These are phyloP conservation scores for Dothidotthia symphoricarpi DNA, from an alignment of 2,329 filamentous ascomycete species.

Conservation along the genomic window DNA sequence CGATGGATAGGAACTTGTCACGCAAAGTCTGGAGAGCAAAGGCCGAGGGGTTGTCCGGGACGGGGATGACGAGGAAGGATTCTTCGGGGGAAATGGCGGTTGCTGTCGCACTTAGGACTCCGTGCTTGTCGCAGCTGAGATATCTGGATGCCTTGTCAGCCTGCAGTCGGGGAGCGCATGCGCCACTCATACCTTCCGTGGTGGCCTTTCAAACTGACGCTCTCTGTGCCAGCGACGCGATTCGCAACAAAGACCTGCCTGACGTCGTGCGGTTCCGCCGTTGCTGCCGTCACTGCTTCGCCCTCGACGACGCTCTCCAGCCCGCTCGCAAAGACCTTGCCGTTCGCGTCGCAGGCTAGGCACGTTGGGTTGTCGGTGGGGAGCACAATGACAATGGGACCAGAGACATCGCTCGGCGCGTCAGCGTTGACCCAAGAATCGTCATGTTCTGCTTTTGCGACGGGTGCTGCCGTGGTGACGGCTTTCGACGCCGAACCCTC, in stretches of 20 bases:
- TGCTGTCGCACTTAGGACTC: slow-evolving; percentile 70
- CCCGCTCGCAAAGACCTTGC: slow-evolving; percentile 77
- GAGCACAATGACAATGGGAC: slow-evolving; percentile 79
- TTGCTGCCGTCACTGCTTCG: slow-evolving; percentile 73
- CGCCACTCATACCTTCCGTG: slow-evolving; percentile 65
- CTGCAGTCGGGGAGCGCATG: background rate
- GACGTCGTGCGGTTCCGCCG: slow-evolving; percentile 91
- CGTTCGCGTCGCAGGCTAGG: slow-evolving; percentile 80
- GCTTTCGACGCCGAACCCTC: slow-evolving; percentile 37
- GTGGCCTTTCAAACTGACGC: slow-evolving; percentile 82
- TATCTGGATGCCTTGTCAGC: slow-evolving; percentile 57
- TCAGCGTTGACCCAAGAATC: slow-evolving; percentile 93
- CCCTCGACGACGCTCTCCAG: slow-evolving; percentile 87
- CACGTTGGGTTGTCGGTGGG: slow-evolving; percentile 71
- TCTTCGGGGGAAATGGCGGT: slow-evolving; percentile 84
- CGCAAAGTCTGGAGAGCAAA: slow-evolving; percentile 74
- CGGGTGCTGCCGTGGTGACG: slow-evolving; percentile 34
- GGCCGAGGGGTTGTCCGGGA: slow-evolving; percentile 63
- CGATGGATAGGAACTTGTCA: slow-evolving; percentile 67
- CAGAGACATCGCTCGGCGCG: slow-evolving; percentile 67
- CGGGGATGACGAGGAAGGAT: slow-evolving; percentile 67
- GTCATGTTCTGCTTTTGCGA: slow-evolving; percentile 59
- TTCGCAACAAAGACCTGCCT: slow-evolving; percentile 94
- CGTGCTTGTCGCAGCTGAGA: slow-evolving; percentile 80
- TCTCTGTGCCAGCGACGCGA: slow-evolving; percentile 75